Percentiles rank a stretch among this genome's conserved stretches.
Conservation (phyloP, 495 filamentous ascomycete species). For the Ascobolus immersus region DNA sequence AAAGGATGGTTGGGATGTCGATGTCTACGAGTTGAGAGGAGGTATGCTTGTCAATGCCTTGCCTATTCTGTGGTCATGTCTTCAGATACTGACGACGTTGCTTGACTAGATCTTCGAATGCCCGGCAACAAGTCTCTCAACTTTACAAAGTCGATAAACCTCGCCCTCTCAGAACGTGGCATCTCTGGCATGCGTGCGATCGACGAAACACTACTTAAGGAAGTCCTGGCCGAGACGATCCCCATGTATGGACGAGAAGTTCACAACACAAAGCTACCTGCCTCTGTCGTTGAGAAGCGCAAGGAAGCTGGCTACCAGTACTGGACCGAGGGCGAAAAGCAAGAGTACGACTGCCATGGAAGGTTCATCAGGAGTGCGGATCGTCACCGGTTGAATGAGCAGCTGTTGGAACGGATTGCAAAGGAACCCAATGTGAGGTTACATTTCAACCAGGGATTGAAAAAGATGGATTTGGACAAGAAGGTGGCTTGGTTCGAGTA, state of each 20-base stretch:
- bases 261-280: too few relatives aligned
- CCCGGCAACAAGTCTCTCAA: slow-evolving; percentile 66
- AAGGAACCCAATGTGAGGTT: slow-evolving; percentile 63
- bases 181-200: slow-evolving; percentile 59
- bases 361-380: slow-evolving; percentile 44
- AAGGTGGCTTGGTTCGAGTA: slow-evolving; percentile 73
- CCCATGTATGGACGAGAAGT: slow-evolving; percentile 98
- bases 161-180: slow-evolving; percentile 84
- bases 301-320: too few relatives aligned
- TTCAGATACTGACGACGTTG: not conserved
- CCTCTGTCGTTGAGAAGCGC: too few relatives aligned
- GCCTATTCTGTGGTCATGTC: not conserved
- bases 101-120: slow-evolving; percentile 49
- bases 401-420: slow-evolving; percentile 63
- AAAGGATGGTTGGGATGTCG: slow-evolving; percentile 58
- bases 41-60: slow-evolving; percentile 29
- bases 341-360: slow-evolving; percentile 76
- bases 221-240: slow-evolving; percentile 49
- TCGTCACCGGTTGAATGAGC: slow-evolving; percentile 58
- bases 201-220: slow-evolving; percentile 34
- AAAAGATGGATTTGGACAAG: slow-evolving; percentile 52
- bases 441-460: slow-evolving; percentile 77
- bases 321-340: slow-evolving; percentile 44
- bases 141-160: slow-evolving; percentile 93
- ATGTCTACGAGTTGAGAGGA: slow-evolving; percentile 78